A percentile compares a stretch with the other conserved stretches of the same genome.
These are phyloP conservation scores for Xylaria arbuscula DNA, from an alignment of 2,329 filamentous ascomycete genomes.

Conservation along the genomic window DNA sequence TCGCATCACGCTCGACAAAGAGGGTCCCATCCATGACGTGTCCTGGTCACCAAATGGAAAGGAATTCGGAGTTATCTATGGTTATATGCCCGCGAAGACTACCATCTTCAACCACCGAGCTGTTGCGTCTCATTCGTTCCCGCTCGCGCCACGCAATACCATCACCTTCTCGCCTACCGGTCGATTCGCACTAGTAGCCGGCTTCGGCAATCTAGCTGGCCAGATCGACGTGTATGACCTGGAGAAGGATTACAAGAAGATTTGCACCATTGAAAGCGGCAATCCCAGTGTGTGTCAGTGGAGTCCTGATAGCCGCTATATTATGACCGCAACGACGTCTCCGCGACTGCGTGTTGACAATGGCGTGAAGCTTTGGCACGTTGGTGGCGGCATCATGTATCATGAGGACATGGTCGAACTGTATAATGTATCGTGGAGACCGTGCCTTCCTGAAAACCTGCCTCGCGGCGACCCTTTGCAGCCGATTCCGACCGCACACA, in stretches of 20 bases:
- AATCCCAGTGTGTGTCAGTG: constrained; percentile 97
- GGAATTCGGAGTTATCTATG: constrained; percentile 97
- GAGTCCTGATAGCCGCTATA: constrained; percentile 95
- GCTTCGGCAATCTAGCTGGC: constrained; percentile 96
- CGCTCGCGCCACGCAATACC: constrained; percentile 90
- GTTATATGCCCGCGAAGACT: constrained; percentile 98
- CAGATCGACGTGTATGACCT: constrained; percentile 98
- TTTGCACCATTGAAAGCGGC: constrained; percentile 92
- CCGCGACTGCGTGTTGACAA: constrained; percentile 96
- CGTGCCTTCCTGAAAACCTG: constrained; percentile 71
- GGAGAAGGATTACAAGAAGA: constrained; percentile 91
- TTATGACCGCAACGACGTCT: constrained; percentile 97
- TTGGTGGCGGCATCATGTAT: constrained; percentile 89
- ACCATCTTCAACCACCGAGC: constrained; percentile 96
- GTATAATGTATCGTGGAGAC: constrained; percentile 91
- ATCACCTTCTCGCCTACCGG: constrained; percentile 94
- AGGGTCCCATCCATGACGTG: constrained; percentile 97
- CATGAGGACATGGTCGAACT: constrained; percentile 94
- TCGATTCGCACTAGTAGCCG: constrained; percentile 91
- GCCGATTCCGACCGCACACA: constrained; percentile 79
- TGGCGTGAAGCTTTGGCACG: constrained; percentile 94
- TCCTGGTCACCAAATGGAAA: constrained; percentile 98
- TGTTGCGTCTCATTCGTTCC: constrained; percentile 84
- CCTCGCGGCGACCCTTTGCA: constrained; percentile 75
- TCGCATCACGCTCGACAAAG: constrained; percentile 91